Conservation (phyloP, 257 asterid species). For the Echium plantagineum region DNA sequence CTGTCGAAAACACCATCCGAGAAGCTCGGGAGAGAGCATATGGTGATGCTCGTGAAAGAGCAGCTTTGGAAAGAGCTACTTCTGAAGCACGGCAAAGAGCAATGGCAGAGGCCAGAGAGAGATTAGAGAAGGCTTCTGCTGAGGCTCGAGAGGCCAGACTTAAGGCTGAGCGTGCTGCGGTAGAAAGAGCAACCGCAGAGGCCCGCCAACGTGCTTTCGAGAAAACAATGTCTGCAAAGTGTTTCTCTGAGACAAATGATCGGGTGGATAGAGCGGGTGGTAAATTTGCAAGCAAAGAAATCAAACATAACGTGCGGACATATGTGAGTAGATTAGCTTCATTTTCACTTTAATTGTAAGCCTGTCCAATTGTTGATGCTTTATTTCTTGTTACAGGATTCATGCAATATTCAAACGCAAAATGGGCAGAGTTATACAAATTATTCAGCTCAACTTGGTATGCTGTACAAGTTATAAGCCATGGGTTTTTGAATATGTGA, state of each 20-base stretch:
- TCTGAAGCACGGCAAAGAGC: slow-evolving; percentile 56
- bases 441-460: slow-evolving; percentile 53
- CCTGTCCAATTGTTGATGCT: slow-evolving; percentile 12
- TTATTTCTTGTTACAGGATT: slow-evolving; percentile 20
- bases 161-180: slow-evolving; percentile 74
- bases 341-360: slow-evolving; percentile 12
- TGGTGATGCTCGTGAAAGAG: slow-evolving; percentile 53
- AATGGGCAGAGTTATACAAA: slow-evolving; percentile 34
- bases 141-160: slow-evolving; percentile 43
- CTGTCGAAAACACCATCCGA: slow-evolving; percentile 50
- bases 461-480: slow-evolving; percentile 9
- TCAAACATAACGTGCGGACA: slow-evolving; percentile 39
- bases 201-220: slow-evolving; percentile 74
- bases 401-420: slow-evolving; percentile 33
- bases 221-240: slow-evolving; percentile 47
- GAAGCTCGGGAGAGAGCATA: slow-evolving; percentile 58
- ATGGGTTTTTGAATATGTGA: slow-evolving; percentile 3
- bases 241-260: slow-evolving; percentile 25
- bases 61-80: slow-evolving; percentile 50
- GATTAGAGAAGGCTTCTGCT: slow-evolving; percentile 50
- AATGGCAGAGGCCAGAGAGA: slow-evolving; percentile 49
- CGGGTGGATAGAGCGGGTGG: slow-evolving; percentile 41
- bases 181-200: slow-evolving; percentile 80
- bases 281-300: slow-evolving; percentile 44
- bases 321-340: slow-evolving; percentile 50